Evolutionary conservation across 2,329 filamentous ascomycete species (phyloP), one percentile per base, ranked within the genome.

Genomic region (Fusarium sp.): DNA sequence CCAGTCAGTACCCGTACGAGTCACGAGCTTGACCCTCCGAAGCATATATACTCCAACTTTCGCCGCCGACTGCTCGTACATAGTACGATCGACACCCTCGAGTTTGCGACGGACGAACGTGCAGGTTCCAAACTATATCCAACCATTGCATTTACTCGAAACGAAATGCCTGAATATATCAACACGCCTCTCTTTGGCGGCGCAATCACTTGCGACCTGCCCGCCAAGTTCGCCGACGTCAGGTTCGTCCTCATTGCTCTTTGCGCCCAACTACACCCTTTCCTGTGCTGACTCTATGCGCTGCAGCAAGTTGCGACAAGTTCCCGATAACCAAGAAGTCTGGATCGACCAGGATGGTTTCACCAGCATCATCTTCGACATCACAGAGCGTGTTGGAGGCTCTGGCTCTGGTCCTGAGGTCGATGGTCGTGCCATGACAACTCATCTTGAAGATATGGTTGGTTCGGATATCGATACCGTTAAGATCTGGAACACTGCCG

Each of bases 311-410:
- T 88, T 95, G 76, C 91, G 93, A 73, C 89, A 94, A 83, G 90
- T 95, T 10, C 93, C 93, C 57, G 92, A 96, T 81, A 93, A 97
- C 82, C 95, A 98, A 85, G 96, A 98, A 86, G 93, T 98, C 76
- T 98, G 91, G 85, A 92, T 98, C 79, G 94, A 97, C 81, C 88
- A 90, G 73, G 88, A 93, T 72, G 95, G 94, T 56, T 95, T 95
- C 82, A 94, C 94, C 7, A 95, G 90, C 83, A 91, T 98, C 81
- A 95, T 98, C 77, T 89, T 98, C 82, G 96, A 98, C 79, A 94
- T 98, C 79, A 93, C 93, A 62, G 92, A 98, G 85, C 92, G 93
- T 63, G 92, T 97, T 28, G 89, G 90, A 68, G 80, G 83, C 20
- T 78, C 89, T 9, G 86, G 87, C 36, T 85, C 83, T 47, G 83